Evolutionary conservation across 495 filamentous ascomycete genomes (phyloP).

Genomic region (Talaromyces proteolyticus): DNA sequence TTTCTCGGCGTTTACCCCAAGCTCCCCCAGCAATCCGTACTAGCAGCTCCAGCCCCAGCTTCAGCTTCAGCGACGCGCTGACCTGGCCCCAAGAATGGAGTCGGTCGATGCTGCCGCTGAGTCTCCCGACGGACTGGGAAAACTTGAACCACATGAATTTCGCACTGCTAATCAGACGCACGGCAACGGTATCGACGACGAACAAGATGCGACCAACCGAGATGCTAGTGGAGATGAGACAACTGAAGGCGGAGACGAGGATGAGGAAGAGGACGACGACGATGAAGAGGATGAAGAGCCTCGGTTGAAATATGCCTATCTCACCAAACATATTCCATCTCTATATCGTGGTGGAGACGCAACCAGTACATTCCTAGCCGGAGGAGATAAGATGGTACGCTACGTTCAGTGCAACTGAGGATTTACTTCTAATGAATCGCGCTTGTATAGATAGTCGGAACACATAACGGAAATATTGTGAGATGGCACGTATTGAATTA

Average conservation of each 20-base stretch:
- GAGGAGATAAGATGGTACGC: conserved; percentile 92
- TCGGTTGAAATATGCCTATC: conserved; percentile 80
- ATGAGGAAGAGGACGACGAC: conserved; percentile 33
- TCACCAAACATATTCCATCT: conserved; percentile 71
- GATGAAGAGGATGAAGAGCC: conserved; percentile 88
- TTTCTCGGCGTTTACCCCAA: too few species aligned
- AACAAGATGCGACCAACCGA: conserved; percentile 13
- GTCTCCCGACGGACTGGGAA: not conserved
- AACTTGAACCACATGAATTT: not conserved
- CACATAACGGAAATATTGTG: conserved; percentile 96
- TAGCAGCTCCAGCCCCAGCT: too few species aligned
- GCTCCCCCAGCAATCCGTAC: too few species aligned
- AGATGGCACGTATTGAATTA: conserved; percentile 25
- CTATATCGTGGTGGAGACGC: conserved; percentile 94
- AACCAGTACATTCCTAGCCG: conserved; percentile 81
- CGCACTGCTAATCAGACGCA: conserved; percentile 1
- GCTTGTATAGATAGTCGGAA: conserved; percentile 70
- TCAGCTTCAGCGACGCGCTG: not conserved
- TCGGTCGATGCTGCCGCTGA: not conserved
- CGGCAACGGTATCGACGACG: conserved; percentile 3
- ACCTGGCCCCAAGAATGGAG: not conserved
- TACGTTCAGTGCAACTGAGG: too few species aligned
- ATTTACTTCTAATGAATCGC: too few species aligned
- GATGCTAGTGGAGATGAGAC: conserved; percentile 19
- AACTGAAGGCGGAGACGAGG: conserved; percentile 14